A percentile compares a stretch with the other conserved stretches of the same genome.
Evolutionary conservation across 2,329 filamentous ascomycete genomes (phyloP).

Genomic region (Cladorrhinum sp.): DNA sequence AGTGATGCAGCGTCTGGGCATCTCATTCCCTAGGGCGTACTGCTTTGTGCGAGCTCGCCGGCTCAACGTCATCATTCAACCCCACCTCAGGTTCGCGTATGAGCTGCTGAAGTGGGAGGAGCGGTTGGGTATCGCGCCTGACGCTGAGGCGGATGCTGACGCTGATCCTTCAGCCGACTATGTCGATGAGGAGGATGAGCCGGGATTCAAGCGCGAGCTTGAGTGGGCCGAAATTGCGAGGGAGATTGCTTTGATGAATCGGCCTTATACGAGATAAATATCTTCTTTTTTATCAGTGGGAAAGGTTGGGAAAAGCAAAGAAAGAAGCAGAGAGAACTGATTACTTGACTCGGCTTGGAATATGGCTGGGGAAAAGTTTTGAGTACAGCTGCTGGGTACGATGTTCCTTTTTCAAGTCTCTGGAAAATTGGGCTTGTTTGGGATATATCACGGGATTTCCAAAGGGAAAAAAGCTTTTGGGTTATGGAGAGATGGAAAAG

Average conservation of each 20-base stretch:
- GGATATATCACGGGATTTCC: not conserved
- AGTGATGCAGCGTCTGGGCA: conserved; percentile 77
- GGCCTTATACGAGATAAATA: conserved; percentile 72
- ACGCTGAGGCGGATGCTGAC: not conserved
- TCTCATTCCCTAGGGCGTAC: conserved; percentile 90
- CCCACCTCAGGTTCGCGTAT: conserved; percentile 90
- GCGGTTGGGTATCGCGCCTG: conserved; percentile 46
- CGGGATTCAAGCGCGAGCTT: conserved; percentile 65
- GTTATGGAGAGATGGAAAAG: too few relatives aligned
- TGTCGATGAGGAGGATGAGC: conserved; percentile 38
- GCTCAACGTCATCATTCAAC: conserved; percentile 97
- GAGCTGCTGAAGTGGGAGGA: conserved; percentile 97
- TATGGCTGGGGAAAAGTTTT: not conserved
- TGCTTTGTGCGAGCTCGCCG: conserved; percentile 91
- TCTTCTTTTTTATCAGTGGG: too few relatives aligned
- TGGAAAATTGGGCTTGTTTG: not conserved
- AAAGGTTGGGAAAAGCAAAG: not conserved
- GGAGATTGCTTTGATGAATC: conserved; percentile 94
- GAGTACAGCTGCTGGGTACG: not conserved
- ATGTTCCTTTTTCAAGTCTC: not conserved
- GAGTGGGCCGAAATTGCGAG: conserved; percentile 88
- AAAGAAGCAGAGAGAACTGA: not conserved
- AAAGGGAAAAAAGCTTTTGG: not conserved
- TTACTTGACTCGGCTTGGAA: not conserved
- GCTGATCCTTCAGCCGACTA: not conserved